Conservation (phyloP, 2,329 filamentous ascomycete species). For the Knufia petricola region DNA sequence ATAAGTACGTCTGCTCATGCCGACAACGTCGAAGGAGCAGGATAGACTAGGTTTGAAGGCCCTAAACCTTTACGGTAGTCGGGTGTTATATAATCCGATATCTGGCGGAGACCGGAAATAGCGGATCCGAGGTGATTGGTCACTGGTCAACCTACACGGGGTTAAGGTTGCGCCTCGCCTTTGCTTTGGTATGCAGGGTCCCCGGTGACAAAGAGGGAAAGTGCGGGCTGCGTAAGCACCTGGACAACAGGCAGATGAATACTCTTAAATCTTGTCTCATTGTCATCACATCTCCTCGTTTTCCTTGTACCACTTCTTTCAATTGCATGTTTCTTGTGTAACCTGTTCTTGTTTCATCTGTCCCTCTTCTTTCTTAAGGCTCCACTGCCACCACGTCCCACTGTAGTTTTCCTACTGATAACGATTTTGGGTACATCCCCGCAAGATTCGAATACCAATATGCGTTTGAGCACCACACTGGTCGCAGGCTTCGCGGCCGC, state of each 20-base stretch:
- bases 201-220: not conserved
- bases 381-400: too few species aligned
- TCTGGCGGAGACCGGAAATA: too few species aligned
- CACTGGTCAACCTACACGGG: not conserved
- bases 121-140: too few species aligned
- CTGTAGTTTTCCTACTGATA: too few species aligned
- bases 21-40: too few species aligned
- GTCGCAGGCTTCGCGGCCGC: constrained; percentile 16
- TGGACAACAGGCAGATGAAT: not conserved
- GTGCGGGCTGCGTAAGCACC: not conserved
- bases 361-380: not conserved
- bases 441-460: not conserved
- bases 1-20: too few species aligned
- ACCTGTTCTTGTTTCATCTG: not conserved
- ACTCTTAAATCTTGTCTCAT: not conserved
- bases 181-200: too few species aligned
- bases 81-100: too few species aligned
- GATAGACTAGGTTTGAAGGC: too few species aligned
- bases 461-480: constrained; percentile 20
- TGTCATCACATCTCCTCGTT: not conserved
- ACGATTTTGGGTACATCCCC: not conserved
- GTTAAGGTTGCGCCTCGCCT: not conserved
- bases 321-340: not conserved
- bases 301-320: not conserved
- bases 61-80: too few species aligned